These are phyloP conservation scores for Aureoboletus auriporus DNA, from an alignment of 768 basidiomycete genomes.

Conservation along the genomic window DNA sequence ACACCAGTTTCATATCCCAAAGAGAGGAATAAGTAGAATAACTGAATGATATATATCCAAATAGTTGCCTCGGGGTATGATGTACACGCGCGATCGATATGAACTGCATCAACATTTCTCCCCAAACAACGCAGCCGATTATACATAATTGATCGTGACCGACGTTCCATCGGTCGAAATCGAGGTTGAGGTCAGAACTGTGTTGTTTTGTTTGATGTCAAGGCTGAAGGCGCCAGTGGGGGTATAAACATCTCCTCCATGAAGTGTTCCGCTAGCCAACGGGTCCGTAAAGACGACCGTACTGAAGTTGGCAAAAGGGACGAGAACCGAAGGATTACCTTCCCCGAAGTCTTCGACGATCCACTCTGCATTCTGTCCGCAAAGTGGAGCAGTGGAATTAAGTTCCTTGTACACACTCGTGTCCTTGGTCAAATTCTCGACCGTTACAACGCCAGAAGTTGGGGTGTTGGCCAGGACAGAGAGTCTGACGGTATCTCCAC, in stretches of 20 bases:
- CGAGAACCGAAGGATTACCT: neutral
- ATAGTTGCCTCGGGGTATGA: too few species aligned
- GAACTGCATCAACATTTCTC: too few species aligned
- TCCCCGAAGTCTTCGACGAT: neutral
- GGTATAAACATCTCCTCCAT: neutral
- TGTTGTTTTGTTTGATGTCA: neutral
- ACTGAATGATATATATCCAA: too few species aligned
- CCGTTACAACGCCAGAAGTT: neutral
- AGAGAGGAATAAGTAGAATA: too few species aligned
- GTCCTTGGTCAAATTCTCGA: neutral
- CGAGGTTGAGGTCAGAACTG: constrained; percentile 3
- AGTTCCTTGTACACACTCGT: neutral
- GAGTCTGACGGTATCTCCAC: neutral
- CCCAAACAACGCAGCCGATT: neutral
- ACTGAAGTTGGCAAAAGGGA: constrained; percentile 1
- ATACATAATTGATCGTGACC: neutral
- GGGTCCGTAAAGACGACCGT: neutral
- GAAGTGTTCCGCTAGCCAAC: neutral
- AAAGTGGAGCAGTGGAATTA: neutral
- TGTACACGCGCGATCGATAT: too few species aligned
- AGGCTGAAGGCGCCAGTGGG: neutral
- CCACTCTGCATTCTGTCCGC: neutral
- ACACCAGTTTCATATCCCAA: too few species aligned
- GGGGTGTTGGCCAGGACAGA: neutral
- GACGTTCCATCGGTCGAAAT: neutral